Evolutionary conservation across 192 early-diverging fungal genomes (phyloP).

Genomic region (Coemansia reversa): DNA sequence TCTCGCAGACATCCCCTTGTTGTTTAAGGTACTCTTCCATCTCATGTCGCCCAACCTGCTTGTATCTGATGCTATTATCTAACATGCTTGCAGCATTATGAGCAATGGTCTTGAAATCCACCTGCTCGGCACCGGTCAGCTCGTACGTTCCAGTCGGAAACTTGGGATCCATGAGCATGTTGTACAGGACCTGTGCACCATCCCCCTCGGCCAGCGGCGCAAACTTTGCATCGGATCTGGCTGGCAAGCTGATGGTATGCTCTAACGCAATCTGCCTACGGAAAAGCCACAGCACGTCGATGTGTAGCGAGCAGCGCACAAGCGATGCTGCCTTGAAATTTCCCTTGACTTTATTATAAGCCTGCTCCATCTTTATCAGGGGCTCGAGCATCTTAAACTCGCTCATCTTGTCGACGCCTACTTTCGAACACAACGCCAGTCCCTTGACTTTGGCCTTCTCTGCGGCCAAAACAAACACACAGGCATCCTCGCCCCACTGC

Average conservation of each 20-base stretch:
- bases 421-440: constrained; percentile 48
- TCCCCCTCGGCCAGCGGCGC: constrained; percentile 34
- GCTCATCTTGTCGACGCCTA: constrained; percentile 29
- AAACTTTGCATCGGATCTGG: constrained; percentile 25
- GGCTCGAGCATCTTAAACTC: constrained; percentile 29
- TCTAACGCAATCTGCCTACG: constrained; percentile 39
- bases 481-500: constrained; percentile 25
- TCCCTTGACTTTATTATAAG: constrained; percentile 29
- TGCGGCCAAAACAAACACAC: constrained; percentile 34
- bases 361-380: constrained; percentile 38
- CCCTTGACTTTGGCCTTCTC: constrained; percentile 40
- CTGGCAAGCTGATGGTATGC: constrained; percentile 32
- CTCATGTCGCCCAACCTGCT: constrained; percentile 30
- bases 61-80: constrained; percentile 30
- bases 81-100: constrained; percentile 25
- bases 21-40: constrained; percentile 32
- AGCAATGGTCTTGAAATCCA: constrained; percentile 24
- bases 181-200: constrained; percentile 34
- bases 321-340: constrained; percentile 39
- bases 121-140: constrained; percentile 34
- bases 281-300: constrained; percentile 49
- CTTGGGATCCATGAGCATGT: constrained; percentile 39
- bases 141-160: constrained; percentile 39
- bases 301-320: constrained; percentile 48
- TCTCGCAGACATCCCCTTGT: constrained; percentile 18